Conservation (phyloP, 2,329 filamentous ascomycete genomes). For the Stemphylium beticola region DNA sequence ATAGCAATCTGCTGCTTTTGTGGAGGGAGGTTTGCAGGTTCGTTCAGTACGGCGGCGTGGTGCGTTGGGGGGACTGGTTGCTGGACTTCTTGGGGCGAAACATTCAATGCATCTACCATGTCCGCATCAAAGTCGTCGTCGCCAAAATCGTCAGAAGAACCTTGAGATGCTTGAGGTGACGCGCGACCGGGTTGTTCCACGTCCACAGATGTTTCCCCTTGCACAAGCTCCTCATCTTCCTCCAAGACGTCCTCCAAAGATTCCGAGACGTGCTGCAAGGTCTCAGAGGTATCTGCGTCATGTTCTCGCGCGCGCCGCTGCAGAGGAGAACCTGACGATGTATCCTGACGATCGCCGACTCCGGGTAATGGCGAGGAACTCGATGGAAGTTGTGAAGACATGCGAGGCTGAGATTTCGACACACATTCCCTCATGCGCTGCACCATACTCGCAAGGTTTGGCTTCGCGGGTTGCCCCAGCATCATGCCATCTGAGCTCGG, state of each 20-base stretch:
- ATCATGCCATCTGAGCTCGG: conserved; percentile 41
- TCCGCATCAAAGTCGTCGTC: conserved; percentile 45
- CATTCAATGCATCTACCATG: conserved; percentile 42
- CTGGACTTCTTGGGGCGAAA: conserved; percentile 16
- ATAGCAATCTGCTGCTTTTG: conserved; percentile 2
- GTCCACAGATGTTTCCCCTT: conserved; percentile 6
- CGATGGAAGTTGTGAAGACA: conserved; percentile 45
- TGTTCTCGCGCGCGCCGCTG: conserved; percentile 32
- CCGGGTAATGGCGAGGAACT: conserved; percentile 57
- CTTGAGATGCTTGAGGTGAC: conserved; percentile 16
- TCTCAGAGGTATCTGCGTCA: conserved; percentile 14
- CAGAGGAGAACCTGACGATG: conserved; percentile 38
- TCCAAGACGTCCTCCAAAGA: conserved; percentile 6
- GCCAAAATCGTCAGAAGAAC: conserved; percentile 46
- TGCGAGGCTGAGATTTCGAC: conserved; percentile 31
- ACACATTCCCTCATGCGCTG: conserved; percentile 56
- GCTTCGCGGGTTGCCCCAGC: conserved; percentile 31
- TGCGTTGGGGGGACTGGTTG: conserved; percentile 11
- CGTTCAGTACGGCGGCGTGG: conserved; percentile 11
- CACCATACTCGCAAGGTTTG: conserved; percentile 45
- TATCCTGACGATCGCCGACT: conserved; percentile 20
- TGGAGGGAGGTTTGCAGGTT: conserved; percentile 6
- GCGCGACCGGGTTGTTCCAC: neutral
- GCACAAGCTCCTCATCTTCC: conserved; percentile 8
- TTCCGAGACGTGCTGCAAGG: conserved; percentile 9